phyloP scores from a whole-genome alignment of 1,284 basidiomycete genomes.

The Fomes fomentarius region DNA sequence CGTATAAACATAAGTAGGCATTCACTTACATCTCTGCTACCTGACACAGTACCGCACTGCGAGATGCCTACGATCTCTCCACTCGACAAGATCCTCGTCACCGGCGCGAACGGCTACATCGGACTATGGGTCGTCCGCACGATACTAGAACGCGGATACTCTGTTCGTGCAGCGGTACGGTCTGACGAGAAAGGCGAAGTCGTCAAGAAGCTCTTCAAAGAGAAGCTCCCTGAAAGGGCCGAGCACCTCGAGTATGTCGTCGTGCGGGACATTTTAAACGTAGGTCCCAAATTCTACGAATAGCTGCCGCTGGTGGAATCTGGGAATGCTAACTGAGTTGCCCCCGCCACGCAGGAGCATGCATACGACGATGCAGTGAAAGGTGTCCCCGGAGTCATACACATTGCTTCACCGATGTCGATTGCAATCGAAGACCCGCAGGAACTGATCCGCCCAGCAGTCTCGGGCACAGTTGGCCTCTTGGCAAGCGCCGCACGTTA shows the following conservation, averaged over 20 bases:
- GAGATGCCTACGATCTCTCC: conserved; percentile 32
- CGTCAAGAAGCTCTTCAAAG: conserved; percentile 49
- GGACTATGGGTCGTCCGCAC: conserved; percentile 40
- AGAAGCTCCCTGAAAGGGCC: conserved; percentile 41
- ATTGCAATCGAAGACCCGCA: conserved; percentile 37
- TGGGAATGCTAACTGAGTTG: too few relatives aligned
- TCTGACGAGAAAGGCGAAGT: conserved; percentile 51
- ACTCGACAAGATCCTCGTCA: conserved; percentile 38
- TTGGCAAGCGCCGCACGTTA: not conserved
- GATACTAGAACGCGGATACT: conserved; percentile 44
- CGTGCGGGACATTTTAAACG: conserved; percentile 57
- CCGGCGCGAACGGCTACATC: too few relatives aligned
- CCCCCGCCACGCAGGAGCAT: too few relatives aligned
- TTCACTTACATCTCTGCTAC: too few relatives aligned
- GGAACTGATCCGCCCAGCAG: conserved; percentile 18
- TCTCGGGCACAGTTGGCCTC: conserved; percentile 3
- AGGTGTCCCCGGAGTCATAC: conserved; percentile 36
- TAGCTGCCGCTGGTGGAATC: too few relatives aligned
- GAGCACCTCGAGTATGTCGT: conserved; percentile 46
- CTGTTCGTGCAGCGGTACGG: conserved; percentile 60
- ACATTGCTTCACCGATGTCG: conserved; percentile 47
- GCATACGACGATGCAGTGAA: conserved; percentile 19
- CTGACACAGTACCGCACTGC: too few relatives aligned
- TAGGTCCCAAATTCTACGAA: conserved; percentile 26
- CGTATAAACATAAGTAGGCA: too few relatives aligned